phyloP scores from a whole-genome alignment of 2,329 filamentous ascomycete species.

The Neopestalotiopsis sp. region DNA sequence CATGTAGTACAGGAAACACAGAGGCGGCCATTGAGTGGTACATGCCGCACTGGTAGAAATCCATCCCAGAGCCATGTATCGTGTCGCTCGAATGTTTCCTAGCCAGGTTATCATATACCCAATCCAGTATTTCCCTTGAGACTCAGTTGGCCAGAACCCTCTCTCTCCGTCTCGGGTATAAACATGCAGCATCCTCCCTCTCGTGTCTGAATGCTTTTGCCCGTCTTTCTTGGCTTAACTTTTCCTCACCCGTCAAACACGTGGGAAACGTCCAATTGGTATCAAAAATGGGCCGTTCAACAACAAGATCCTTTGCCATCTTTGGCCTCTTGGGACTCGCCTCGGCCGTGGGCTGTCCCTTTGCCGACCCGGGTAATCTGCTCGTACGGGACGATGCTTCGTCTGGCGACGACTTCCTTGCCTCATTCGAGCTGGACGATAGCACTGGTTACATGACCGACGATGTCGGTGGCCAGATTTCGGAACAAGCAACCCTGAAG shows the following conservation, averaged over 20 bases:
- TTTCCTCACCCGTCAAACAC: background rate
- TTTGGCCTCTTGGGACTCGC: slow-evolving; percentile 33
- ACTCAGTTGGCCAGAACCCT: background rate
- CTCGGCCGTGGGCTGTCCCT: slow-evolving; percentile 38
- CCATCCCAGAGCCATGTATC: background rate
- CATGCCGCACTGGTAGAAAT: background rate
- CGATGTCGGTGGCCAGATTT: slow-evolving; percentile 72
- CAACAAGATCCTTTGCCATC: slow-evolving; percentile 28
- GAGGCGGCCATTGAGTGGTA: background rate
- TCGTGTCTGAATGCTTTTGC: background rate
- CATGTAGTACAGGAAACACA: background rate
- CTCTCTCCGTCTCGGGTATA: background rate
- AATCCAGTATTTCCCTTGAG: background rate
- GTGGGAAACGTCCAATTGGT: slow-evolving; percentile 1
- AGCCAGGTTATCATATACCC: background rate
- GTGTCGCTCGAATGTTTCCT: background rate
- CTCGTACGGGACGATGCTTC: slow-evolving; percentile 30
- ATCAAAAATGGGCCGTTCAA: slow-evolving; percentile 30
- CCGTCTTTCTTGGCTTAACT: background rate
- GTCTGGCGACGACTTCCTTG: slow-evolving; percentile 29
- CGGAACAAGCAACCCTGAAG: slow-evolving; percentile 62
- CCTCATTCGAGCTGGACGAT: slow-evolving; percentile 55
- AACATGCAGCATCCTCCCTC: background rate
- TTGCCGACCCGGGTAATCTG: slow-evolving; percentile 36
- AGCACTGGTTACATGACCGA: slow-evolving; percentile 63